phyloP scores from a whole-genome alignment of 2,329 filamentous ascomycete genomes.

The Sporothrix mexicana region DNA sequence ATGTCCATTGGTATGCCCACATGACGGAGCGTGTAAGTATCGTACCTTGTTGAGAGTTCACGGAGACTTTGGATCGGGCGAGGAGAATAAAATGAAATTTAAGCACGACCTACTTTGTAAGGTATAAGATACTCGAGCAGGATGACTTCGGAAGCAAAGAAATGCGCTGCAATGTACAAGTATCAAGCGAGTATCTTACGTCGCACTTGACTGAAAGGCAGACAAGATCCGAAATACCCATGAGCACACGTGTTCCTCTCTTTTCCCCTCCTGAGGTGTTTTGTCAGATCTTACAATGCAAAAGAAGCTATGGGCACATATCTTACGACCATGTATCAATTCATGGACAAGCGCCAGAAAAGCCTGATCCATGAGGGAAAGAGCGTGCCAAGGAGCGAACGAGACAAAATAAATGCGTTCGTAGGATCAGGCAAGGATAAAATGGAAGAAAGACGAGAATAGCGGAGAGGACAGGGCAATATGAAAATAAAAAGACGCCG shows the following conservation, averaged over 20 bases:
- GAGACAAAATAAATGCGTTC: neutral
- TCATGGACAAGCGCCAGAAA: neutral
- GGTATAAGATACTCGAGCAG: neutral
- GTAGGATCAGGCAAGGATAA: constrained; percentile 15
- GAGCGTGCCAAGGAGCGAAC: constrained; percentile 10
- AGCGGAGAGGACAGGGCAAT: neutral
- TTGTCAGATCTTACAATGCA: constrained; percentile 11
- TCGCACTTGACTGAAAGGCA: neutral
- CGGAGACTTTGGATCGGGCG: neutral
- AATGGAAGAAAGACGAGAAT: constrained; percentile 3
- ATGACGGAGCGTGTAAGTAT: constrained; percentile 9
- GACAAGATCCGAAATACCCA: neutral
- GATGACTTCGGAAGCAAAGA: neutral
- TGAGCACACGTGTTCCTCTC: neutral
- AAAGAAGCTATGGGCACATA: constrained; percentile 7
- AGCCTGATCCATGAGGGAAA: neutral
- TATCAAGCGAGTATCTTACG: neutral
- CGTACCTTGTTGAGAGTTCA: neutral
- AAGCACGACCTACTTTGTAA: too few relatives aligned
- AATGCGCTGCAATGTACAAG: neutral
- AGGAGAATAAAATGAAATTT: neutral
- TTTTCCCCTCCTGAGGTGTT: neutral
- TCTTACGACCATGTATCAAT: constrained; percentile 17
- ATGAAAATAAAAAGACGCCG: neutral
- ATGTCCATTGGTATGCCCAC: constrained; percentile 8